Evolutionary conservation across 371 early-diverging fungal genomes (phyloP).

Genomic region (Mortierella sp.): DNA sequence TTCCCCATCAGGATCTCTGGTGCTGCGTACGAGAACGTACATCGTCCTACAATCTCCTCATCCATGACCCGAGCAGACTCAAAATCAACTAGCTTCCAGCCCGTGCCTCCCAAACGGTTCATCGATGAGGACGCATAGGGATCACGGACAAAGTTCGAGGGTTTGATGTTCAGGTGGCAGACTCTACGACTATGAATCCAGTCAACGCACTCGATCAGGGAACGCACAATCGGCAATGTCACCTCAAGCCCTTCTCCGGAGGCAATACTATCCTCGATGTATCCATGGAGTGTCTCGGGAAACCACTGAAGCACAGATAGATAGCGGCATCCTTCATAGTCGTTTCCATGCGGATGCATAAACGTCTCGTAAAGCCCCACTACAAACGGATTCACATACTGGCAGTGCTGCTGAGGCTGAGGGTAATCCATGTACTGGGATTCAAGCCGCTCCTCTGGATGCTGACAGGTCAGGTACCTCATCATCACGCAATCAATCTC

Average conservation of each 20-base stretch:
- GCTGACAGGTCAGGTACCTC: constrained; percentile 38
- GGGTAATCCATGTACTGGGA: constrained; percentile 44
- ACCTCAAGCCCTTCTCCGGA: constrained; percentile 32
- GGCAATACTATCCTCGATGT: constrained; percentile 28
- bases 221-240: constrained; percentile 37
- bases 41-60: constrained; percentile 42
- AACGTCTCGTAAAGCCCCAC: constrained; percentile 49
- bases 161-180: constrained; percentile 49
- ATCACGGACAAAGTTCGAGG: constrained; percentile 49
- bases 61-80: constrained; percentile 40
- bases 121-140: constrained; percentile 24
- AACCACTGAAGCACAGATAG: constrained; percentile 44
- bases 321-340: constrained; percentile 20
- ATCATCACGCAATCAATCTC: constrained; percentile 45
- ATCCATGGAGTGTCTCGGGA: constrained; percentile 32
- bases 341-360: constrained; percentile 22
- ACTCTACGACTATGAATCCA: constrained; percentile 45
- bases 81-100: constrained; percentile 50
- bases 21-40: constrained; percentile 45
- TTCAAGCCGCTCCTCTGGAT: constrained; percentile 35
- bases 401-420: constrained; percentile 31
- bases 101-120: constrained; percentile 3
- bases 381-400: constrained; percentile 35
- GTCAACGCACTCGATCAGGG: constrained; percentile 39
- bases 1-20: constrained; percentile 37